phyloP scores from a whole-genome alignment of 768 basidiomycete genomes.

The Cystofilobasidium macerans region DNA sequence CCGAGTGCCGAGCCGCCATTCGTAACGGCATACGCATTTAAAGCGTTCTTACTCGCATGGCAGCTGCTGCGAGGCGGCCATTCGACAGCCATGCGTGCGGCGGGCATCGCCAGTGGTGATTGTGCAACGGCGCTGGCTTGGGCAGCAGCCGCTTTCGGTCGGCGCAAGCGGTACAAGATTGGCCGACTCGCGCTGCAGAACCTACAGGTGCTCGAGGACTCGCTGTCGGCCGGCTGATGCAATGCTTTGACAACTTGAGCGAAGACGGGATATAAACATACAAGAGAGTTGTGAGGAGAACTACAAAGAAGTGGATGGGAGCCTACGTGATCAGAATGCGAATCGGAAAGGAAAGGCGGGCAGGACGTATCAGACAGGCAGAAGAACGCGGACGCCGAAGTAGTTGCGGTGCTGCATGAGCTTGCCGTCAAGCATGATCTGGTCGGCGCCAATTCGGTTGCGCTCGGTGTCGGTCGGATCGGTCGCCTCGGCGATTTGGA shows the following conservation, averaged over 20 bases:
- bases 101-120: slow-evolving; percentile 13
- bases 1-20: slow-evolving; percentile 32
- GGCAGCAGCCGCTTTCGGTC: slow-evolving; percentile 26
- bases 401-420: slow-evolving; percentile 32
- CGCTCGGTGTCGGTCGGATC: slow-evolving; percentile 32
- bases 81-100: not conserved
- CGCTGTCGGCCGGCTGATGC: not conserved
- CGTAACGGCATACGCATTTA: slow-evolving; percentile 31
- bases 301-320: too few relatives aligned
- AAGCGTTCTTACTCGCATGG: slow-evolving; percentile 30
- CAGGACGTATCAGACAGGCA: slow-evolving; percentile 32
- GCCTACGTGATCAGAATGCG: too few relatives aligned
- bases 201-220: slow-evolving; percentile 16
- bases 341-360: too few relatives aligned
- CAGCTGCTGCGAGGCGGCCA: slow-evolving; percentile 27
- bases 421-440: slow-evolving; percentile 31
- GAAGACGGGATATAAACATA: too few relatives aligned
- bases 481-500: slow-evolving; percentile 33
- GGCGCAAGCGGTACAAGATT: slow-evolving; percentile 25
- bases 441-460: slow-evolving; percentile 31
- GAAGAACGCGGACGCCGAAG: slow-evolving; percentile 33
- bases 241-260: too few relatives aligned
- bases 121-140: slow-evolving; percentile 24
- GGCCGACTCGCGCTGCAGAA: slow-evolving; percentile 26
- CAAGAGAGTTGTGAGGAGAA: too few relatives aligned